Evolutionary conservation across 352 stramenopile species (phyloP), one percentile per base, ranked within the genome.

Genomic region (Hyaloperonospora arabidopsidis): DNA sequence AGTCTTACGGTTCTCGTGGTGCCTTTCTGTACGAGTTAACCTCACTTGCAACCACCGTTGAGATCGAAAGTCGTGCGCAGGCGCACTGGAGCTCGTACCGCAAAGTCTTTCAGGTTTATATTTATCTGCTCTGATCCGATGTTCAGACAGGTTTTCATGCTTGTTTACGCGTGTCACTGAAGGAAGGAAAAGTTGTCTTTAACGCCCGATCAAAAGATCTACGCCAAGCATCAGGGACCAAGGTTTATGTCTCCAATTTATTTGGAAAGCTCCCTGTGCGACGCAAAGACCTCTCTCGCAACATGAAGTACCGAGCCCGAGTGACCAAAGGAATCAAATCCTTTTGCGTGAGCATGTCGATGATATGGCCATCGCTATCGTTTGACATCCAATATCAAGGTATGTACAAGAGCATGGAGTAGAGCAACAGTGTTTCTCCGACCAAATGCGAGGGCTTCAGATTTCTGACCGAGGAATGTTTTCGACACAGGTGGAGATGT

Each of bases 281-380:
- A 10, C 49, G 63, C 15, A 74, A 67, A 40, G 63, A 80, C 21
- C 15, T 88, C 17, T 60, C 62, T n/a, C 34, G 36, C 21, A 75
- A 85, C 22, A 17, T 15, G 0, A 69, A 68, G 17, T 38, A 76
- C n/a, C 70, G 57, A 45, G 19, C 41, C 10, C 68, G 63, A 53
- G 50, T 86, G 13, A 59, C 66, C 8, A 67, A 67, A 21, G 58
- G 53, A 29, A 72, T 92, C 14, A 67, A 70, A 21, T 60, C 44
- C 15, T 79, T 89, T 41, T 82, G 72, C 32, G 46, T 63, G 10
- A 79, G 65, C 15, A 68, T 88, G 28, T 84, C 79, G 0, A 69
- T 94, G 64, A 84, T 92, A 13, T 89, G 79, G 76, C 77, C 76
- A n/a, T 72, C 61, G 2, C 39, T 90, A 7, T 65, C 81, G 11